Base-by-base conservation (phyloP, 768 basidiomycete genomes). In the Hydnomerulius pinastri region DNA sequence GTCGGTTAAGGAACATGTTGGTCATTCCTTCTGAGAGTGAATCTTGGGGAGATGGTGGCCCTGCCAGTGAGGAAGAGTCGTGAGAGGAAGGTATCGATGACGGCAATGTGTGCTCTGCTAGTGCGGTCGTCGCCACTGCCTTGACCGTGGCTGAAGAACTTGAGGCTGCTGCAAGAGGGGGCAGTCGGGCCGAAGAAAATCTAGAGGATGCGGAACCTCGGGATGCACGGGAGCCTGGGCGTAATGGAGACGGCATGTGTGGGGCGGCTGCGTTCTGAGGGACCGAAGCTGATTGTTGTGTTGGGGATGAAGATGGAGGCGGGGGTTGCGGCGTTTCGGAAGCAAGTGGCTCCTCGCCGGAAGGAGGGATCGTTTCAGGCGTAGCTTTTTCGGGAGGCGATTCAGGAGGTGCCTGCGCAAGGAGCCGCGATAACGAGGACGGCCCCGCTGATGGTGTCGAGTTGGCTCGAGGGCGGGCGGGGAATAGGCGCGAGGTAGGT, bases 401-500 rank as follows among this genome's bases (percentile, higher is more conserved):
- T 21, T 67, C 66, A 20, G 74, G 63, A 17, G 76, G 69, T 4
- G 90, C 90, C 59, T 92, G 90, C 0, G 90, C 90, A 20, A 92
- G 73, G 4, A 92, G 72, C 23, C 87, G 81, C 12, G 90, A 91
- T 52, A 92, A 73, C 3, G 89, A 90, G 6, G 90, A 91, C 1
- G 86, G 88, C 10, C 88, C 85, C 4, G 82, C 84, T 11, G 77
- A 73, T 5, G 86, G 84, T 7, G 85, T 83, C 12, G 86, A 86
- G 56, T 80, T 84, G 17, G 86, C 73, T 36, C 89, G 79, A 4
- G 78, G 70, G 10, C 87, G 82, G 15, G 73, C 67, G 10, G 84
- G 81, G 60, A 88, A 87, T 36, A 86, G 72, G 51, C 80, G 85
- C 2, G 85, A 83, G 24, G 80, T 86, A n/a, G 84, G 79, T 12